Evolutionary conservation across 2,329 filamentous ascomycete genomes (phyloP).

Genomic region (Fusarium longipes): DNA sequence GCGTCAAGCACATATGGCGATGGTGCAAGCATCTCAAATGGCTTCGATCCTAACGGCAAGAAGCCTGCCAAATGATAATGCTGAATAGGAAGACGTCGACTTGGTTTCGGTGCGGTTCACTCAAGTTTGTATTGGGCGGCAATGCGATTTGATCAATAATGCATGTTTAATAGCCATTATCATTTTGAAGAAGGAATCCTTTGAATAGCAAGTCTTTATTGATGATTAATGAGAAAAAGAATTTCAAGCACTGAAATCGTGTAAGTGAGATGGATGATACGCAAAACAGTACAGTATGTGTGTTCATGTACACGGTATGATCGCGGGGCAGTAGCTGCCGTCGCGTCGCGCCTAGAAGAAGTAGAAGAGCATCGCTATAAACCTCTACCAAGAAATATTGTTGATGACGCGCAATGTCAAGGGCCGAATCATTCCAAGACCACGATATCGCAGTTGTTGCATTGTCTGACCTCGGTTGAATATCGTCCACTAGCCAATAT

Average conservation of each 20-base stretch:
- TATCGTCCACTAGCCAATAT: not conserved
- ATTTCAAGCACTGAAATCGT: not conserved
- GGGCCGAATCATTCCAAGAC: not conserved
- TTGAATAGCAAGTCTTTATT: not conserved
- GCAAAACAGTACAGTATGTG: constrained; percentile 4
- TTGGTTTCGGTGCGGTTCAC: constrained; percentile 15
- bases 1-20: constrained; percentile 46
- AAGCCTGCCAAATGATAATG: constrained; percentile 44
- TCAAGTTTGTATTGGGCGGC: not conserved
- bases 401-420: constrained; percentile 15
- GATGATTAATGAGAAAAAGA: not conserved
- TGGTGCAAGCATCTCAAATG: constrained; percentile 43
- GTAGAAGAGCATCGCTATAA: constrained; percentile 4
- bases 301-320: constrained; percentile 19
- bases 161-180: not conserved
- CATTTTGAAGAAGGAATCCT: not conserved
- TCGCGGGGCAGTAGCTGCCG: constrained; percentile 39
- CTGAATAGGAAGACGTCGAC: constrained; percentile 14
- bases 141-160: constrained; percentile 6
- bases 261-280: constrained; percentile 3
- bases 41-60: constrained; percentile 49
- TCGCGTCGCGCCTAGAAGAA: constrained; percentile 35
- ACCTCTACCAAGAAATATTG: not conserved
- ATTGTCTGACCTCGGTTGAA: constrained; percentile 14
- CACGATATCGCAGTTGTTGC: constrained; percentile 5